Evolutionary conservation across 2,329 filamentous ascomycete genomes (phyloP), one percentile per base, ranked within the genome.

Genomic region (Botrytis fragariae): DNA sequence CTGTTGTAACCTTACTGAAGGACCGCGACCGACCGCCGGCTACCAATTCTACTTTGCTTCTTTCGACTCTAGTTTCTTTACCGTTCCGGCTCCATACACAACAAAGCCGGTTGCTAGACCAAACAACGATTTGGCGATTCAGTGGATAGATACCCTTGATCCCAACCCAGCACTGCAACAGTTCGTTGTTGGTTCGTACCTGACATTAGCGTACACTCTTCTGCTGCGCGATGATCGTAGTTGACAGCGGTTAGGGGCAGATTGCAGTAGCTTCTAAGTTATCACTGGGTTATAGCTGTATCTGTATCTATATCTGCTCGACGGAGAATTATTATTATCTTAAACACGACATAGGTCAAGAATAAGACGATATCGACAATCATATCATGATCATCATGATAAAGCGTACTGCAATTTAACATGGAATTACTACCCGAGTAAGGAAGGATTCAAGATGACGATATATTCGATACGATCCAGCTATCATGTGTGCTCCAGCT

Each of bases 191-290:
- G 68, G 68, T 73, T 75, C 73, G 75, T 77, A 77, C 75, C 75
- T 77, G 75, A 57, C 75, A 76, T 75, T 77, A 77, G 73, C 69
- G 73, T 62, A 39, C n/a, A 62, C n/a, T 67, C 48, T 74, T 62
- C 44, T 32, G 48, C 51, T 61, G 69, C 69, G 69, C 69, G 69
- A 74, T 72, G 72, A 74, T 74, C 72, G 72, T 67, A 57, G 59
- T 69, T 72, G 63, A 72, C 70, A 72, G 73, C 69, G 70, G 57
- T 60, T 69, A 69, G 62, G 71, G 54, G 51, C 71, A 42, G 39
- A 51, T 59, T 72, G 61, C 61, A 59, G 61, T 67, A 67, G 48
- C 42, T 67, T 29, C 51, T 4, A 29, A n/a, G n/a, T 57, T 48
- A 22, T 72, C 70, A 42, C 45, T 12, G 29, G 59, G 68, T 35